Evolutionary conservation across 305 asterid species (phyloP).

Genomic region (Fraxinus xanthoxyloides): DNA sequence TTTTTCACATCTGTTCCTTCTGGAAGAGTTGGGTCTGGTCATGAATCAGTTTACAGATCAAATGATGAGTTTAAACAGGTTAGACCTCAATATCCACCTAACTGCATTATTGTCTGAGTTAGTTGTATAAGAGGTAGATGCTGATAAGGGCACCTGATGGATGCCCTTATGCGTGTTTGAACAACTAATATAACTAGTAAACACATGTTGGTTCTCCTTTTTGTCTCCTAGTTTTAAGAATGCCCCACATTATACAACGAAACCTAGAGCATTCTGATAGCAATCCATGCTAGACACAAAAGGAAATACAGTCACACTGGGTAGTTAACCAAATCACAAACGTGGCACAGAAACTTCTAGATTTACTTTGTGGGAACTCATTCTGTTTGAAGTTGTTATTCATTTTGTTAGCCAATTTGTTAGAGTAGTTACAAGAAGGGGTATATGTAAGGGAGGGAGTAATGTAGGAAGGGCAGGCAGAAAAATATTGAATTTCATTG

Average conservation of each 20-base stretch:
- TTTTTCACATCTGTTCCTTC: constrained; percentile 96
- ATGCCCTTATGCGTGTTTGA: not conserved
- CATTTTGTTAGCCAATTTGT: not conserved
- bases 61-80: constrained; percentile 97
- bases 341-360: not conserved
- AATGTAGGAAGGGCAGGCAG: not conserved
- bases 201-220: not conserved
- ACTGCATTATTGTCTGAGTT: constrained; percentile 14
- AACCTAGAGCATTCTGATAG: not conserved
- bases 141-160: constrained; percentile 11
- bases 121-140: not conserved
- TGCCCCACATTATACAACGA: not conserved
- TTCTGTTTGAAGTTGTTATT: not conserved
- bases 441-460: not conserved
- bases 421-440: not conserved
- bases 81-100: constrained; percentile 14
- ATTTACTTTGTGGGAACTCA: not conserved
- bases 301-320: not conserved
- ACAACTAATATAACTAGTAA: constrained; percentile 11
- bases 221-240: not conserved
- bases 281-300: not conserved
- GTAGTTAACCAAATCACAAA: not conserved
- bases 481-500: not conserved
- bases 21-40: constrained; percentile 89
- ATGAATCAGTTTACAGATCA: constrained; percentile 78